A percentile compares a stretch with the other conserved stretches of the same genome.
Evolutionary conservation across 2,329 filamentous ascomycete species (phyloP).

Genomic region (Beauveria scarabaeidicola): DNA sequence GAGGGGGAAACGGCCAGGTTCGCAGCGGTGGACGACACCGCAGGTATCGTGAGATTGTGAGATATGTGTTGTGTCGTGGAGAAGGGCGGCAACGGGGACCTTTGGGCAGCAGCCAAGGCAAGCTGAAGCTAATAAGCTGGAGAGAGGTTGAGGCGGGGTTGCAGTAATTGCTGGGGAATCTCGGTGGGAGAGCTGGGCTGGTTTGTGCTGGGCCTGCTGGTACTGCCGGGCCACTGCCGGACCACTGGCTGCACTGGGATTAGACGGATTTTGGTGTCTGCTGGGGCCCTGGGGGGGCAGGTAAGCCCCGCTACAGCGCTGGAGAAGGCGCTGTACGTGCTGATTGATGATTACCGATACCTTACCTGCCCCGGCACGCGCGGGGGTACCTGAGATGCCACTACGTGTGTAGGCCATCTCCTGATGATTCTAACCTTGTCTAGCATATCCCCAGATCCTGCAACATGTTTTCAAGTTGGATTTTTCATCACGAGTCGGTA

Average conservation of each 20-base stretch:
- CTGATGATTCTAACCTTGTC: no score
- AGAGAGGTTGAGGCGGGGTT: slow-evolving; percentile 8
- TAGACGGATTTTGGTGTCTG: slow-evolving; percentile 2
- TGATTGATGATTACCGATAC: neutral
- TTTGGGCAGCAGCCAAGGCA: slow-evolving; percentile 6
- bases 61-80: slow-evolving; percentile 4
- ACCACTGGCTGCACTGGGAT: neutral
- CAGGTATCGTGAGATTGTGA: neutral
- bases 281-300: neutral
- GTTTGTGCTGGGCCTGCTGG: neutral
- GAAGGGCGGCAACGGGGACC: neutral
- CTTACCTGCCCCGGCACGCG: no score
- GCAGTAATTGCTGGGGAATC: neutral
- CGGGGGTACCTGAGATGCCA: no score
- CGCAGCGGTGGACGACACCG: neutral
- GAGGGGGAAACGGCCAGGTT: neutral
- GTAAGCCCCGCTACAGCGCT: neutral
- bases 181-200: neutral
- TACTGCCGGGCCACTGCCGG: neutral
- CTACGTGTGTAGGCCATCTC: no score
- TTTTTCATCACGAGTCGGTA: no score
- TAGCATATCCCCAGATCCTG: no score
- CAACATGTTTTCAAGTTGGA: no score
- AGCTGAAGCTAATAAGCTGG: neutral
- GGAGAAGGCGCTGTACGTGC: neutral